phyloP scores from a whole-genome alignment of 2,329 filamentous ascomycete species.

The Fusarium haematococcum region DNA sequence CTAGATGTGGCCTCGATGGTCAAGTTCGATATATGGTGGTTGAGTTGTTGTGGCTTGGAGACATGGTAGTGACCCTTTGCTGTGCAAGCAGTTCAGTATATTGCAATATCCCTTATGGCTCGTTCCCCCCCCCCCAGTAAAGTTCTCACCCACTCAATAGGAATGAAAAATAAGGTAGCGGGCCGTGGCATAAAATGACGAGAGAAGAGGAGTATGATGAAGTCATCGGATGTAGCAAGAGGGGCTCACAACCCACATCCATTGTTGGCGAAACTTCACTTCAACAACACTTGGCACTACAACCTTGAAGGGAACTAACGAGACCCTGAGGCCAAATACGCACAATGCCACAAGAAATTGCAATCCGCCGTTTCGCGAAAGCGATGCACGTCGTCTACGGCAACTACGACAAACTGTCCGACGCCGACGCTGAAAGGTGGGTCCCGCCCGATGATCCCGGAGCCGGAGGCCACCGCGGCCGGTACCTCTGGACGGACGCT shows the following conservation, averaged over 20 bases:
- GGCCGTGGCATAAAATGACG: slow-evolving; percentile 5
- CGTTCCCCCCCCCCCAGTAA: no score
- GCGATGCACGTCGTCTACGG: slow-evolving; percentile 56
- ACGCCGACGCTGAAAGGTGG: slow-evolving; percentile 53
- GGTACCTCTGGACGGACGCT: slow-evolving; percentile 72
- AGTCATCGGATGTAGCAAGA: slow-evolving; percentile 5
- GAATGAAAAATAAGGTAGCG: not conserved
- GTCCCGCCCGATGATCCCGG: slow-evolving; percentile 57
- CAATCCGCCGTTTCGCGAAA: slow-evolving; percentile 46
- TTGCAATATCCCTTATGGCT: not conserved
- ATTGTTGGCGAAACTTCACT: not conserved
- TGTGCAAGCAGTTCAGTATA: not conserved
- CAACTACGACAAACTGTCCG: slow-evolving; percentile 40
- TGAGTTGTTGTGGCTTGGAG: not conserved
- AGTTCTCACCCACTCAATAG: not conserved
- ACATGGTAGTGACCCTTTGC: not conserved
- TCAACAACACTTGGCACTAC: not conserved
- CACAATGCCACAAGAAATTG: slow-evolving; percentile 9
- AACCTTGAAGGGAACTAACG: not conserved
- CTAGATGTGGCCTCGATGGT: no score
- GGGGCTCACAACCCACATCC: not conserved
- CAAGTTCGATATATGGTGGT: not conserved
- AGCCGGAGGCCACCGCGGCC: slow-evolving; percentile 66
- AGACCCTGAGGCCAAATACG: not conserved
- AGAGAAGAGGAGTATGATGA: slow-evolving; percentile 5